Evolutionary conservation across 305 asterid species (phyloP), one percentile per base, ranked within the genome.

Genomic region (Fraxinus velutina): DNA sequence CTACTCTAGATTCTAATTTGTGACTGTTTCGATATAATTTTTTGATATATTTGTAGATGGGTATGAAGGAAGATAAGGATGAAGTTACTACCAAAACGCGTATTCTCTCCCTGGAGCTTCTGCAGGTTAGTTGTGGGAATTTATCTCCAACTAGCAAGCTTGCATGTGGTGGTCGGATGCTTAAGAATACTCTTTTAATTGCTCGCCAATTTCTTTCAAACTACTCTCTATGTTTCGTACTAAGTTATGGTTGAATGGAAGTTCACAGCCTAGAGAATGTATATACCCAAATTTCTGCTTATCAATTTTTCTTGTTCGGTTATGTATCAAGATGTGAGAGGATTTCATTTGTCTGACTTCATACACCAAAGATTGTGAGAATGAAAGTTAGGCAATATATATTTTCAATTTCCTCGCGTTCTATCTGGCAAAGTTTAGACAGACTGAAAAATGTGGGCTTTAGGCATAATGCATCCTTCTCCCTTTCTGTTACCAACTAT

Each of bases 41-140:
- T 84, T 76, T 83, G 66, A 80, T 79, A 73, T 85, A 85, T 87
- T 83, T 84, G 88, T 90, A 96, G 99, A 94, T 96, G 99, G 97
- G 98, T 76, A 96, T 96, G 98, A 96, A 93, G 91, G 99, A 94
- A 89, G 99, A 91, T 80, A 94, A 81, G 62, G 98, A 96, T 86
- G 99, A 94, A 91, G 89, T 96, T 83, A 94, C 97, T 34, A 88
- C 90, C 75, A 96, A 92, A 87, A 91, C 98, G 57, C 97, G 99
- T 82, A 91, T 96, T 91, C 88, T 96, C 42, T 96, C 99, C 75
- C 88, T 96, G 87, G 98, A 96, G 92, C 98, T 96, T 89, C 90
- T 96, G 84, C 99, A 96, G 98, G 99, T 96, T 82, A 73, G 90
- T 80, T 81, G 76, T 83, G 32, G 77, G 78, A 72, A 82, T 77